Conservation (phyloP, 352 stramenopile genomes). For the Phytophthora melonis region DNA sequence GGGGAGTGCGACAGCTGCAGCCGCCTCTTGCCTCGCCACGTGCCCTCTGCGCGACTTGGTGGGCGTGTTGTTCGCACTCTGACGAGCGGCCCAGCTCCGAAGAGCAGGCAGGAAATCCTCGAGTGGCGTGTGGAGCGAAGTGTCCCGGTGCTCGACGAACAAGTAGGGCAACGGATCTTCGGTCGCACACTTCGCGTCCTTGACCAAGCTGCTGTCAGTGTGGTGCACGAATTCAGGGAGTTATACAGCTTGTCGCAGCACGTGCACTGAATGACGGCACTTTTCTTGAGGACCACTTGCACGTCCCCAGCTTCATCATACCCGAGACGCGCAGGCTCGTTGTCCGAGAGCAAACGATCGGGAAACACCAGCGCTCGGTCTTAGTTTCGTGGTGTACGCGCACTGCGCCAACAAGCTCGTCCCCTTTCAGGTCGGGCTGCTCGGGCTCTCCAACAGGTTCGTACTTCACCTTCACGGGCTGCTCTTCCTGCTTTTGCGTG, state of each 20-base stretch:
- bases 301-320: constrained; percentile 34
- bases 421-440: constrained; percentile 20
- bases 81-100: constrained; percentile 13
- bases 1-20: neutral
- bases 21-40: constrained; percentile 6
- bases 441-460: constrained; percentile 18
- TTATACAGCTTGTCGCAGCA: constrained; percentile 28
- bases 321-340: constrained; percentile 25
- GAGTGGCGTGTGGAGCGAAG: constrained; percentile 20
- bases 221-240: constrained; percentile 32
- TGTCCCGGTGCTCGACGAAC: constrained; percentile 39
- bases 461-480: neutral
- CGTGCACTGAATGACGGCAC: constrained; percentile 20
- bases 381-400: constrained; percentile 19
- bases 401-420: constrained; percentile 35
- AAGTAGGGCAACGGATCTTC: constrained; percentile 37
- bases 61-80: constrained; percentile 20
- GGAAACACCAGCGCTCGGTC: constrained; percentile 26
- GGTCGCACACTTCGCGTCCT: constrained; percentile 19
- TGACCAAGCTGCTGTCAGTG: constrained; percentile 33
- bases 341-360: constrained; percentile 35
- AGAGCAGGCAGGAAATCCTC: constrained; percentile 22
- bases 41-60: constrained; percentile 15
- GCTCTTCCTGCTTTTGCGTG: neutral
- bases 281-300: constrained; percentile 31